Percentiles rank a stretch among this genome's conserved stretches.
These are phyloP conservation scores for Neurospora discreta DNA, from an alignment of 495 filamentous ascomycete species.

Conservation along the genomic window DNA sequence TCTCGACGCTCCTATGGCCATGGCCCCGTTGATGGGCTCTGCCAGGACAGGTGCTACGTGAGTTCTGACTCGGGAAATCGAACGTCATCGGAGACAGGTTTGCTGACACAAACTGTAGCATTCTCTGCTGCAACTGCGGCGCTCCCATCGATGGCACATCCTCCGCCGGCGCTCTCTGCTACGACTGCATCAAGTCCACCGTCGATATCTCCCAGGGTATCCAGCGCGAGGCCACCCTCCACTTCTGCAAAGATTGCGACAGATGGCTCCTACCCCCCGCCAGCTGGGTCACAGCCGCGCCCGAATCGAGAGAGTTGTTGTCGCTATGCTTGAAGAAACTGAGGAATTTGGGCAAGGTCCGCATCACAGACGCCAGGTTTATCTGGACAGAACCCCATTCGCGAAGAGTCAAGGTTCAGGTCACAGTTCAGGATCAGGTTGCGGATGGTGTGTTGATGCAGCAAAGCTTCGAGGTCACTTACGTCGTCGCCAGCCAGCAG, in stretches of 20 bases:
- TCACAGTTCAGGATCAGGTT: conserved; percentile 69
- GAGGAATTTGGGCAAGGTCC: conserved; percentile 67
- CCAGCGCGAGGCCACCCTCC: conserved; percentile 70
- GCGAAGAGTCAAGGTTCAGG: conserved; percentile 77
- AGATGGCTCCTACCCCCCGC: conserved; percentile 82
- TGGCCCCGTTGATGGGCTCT: conserved; percentile 38
- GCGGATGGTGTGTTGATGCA: conserved; percentile 75
- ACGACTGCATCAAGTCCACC: conserved; percentile 85
- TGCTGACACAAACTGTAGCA: conserved; percentile 37
- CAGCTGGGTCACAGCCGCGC: conserved; percentile 71
- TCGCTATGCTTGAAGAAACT: conserved; percentile 80
- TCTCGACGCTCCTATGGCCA: conserved; percentile 50
- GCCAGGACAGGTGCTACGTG: conserved; percentile 47
- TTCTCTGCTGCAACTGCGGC: conserved; percentile 92
- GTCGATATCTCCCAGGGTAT: conserved; percentile 92
- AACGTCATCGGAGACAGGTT: neutral
- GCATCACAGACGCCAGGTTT: conserved; percentile 90
- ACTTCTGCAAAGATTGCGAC: conserved; percentile 85
- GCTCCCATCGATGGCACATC: conserved; percentile 86
- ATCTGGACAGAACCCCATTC: conserved; percentile 99
- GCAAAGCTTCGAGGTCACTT: conserved; percentile 90
- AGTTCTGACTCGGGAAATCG: conserved; percentile 7
- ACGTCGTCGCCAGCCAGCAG: conserved; percentile 77
- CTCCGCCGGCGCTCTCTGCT: conserved; percentile 77
- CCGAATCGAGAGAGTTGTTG: conserved; percentile 80